phyloP scores from a whole-genome alignment of 2,329 filamentous ascomycete species.

The Pseudogymnoascus sp. region DNA sequence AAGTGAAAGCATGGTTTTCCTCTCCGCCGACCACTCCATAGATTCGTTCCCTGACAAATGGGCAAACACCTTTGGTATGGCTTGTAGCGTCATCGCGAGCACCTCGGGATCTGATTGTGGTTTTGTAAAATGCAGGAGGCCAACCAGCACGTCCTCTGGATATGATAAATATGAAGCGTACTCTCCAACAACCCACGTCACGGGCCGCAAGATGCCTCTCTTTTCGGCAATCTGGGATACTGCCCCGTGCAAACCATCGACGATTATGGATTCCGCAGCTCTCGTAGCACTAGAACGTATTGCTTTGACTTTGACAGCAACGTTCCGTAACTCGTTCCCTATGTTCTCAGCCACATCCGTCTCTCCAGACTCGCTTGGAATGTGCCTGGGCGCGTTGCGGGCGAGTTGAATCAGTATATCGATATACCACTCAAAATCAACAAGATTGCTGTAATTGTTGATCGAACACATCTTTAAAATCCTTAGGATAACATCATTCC shows the following conservation, averaged over 20 bases:
- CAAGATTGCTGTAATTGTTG: slow-evolving; percentile 76
- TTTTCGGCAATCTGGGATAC: slow-evolving; percentile 47
- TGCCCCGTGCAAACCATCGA: slow-evolving; percentile 48
- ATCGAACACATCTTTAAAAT: slow-evolving; percentile 85
- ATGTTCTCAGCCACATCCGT: slow-evolving; percentile 58
- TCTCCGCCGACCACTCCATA: slow-evolving; percentile 61
- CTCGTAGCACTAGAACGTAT: slow-evolving; percentile 72
- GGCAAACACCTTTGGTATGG: slow-evolving; percentile 77
- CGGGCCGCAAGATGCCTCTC: slow-evolving; percentile 62
- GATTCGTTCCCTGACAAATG: slow-evolving; percentile 58
- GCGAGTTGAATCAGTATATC: slow-evolving; percentile 82
- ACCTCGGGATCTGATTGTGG: slow-evolving; percentile 53
- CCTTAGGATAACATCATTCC: slow-evolving; percentile 68
- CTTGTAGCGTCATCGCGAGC: slow-evolving; percentile 74
- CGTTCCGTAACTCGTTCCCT: slow-evolving; percentile 77
- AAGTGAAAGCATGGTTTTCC: slow-evolving; percentile 67
- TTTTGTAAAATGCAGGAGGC: slow-evolving; percentile 58
- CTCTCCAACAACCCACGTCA: slow-evolving; percentile 83
- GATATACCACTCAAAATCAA: slow-evolving; percentile 97
- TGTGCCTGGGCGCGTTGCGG: slow-evolving; percentile 48
- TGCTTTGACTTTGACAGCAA: slow-evolving; percentile 83
- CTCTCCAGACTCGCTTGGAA: slow-evolving; percentile 26
- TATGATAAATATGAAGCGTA: slow-evolving; percentile 65
- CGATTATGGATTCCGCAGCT: slow-evolving; percentile 69
- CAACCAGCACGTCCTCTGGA: slow-evolving; percentile 64